A percentile compares a stretch with the other conserved stretches of the same genome.
phyloP scores from a whole-genome alignment of 352 stramenopile species.

The Thalassiosira ordinaria region DNA sequence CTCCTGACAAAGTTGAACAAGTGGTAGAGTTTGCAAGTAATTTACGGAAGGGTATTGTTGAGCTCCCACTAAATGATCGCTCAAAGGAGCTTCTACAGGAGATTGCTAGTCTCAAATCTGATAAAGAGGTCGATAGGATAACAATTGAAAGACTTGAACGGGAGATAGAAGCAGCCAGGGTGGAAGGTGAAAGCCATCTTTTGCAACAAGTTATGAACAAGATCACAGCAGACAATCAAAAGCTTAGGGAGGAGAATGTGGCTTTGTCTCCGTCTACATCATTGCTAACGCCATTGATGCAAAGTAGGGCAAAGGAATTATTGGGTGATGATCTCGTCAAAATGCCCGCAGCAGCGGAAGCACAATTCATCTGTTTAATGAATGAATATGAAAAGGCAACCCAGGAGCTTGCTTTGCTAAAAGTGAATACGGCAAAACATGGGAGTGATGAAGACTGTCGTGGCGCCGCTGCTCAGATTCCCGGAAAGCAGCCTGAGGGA shows the following conservation, averaged over 20 bases:
- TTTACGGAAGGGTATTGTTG: conserved; percentile 61
- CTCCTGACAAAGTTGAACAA: conserved; percentile 60
- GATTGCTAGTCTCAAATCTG: conserved; percentile 58
- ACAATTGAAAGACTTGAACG: conserved; percentile 60
- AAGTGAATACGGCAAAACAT: background rate
- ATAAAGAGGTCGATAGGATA: conserved; percentile 62
- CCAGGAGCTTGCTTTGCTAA: conserved; percentile 25
- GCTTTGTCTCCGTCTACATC: conserved; percentile 13
- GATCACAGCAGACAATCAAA: conserved; percentile 34
- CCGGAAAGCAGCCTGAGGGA: too few relatives aligned
- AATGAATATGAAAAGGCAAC: conserved; percentile 34
- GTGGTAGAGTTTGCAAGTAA: conserved; percentile 84
- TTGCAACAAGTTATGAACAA: conserved; percentile 29
- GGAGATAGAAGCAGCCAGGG: conserved; percentile 38
- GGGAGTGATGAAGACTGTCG: too few relatives aligned
- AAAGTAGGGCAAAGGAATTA: conserved; percentile 34
- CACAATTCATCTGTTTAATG: conserved; percentile 43
- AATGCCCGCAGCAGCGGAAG: conserved; percentile 36
- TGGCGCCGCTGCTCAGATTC: too few relatives aligned
- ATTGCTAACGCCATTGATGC: conserved; percentile 30
- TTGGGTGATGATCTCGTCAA: conserved; percentile 36
- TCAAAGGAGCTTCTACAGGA: conserved; percentile 52
- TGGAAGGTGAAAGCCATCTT: conserved; percentile 23
- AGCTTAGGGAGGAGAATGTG: conserved; percentile 31
- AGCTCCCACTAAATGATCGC: conserved; percentile 78